Conservation (phyloP, 2,329 filamentous ascomycete genomes). For the Coniochaeta prunicola region DNA sequence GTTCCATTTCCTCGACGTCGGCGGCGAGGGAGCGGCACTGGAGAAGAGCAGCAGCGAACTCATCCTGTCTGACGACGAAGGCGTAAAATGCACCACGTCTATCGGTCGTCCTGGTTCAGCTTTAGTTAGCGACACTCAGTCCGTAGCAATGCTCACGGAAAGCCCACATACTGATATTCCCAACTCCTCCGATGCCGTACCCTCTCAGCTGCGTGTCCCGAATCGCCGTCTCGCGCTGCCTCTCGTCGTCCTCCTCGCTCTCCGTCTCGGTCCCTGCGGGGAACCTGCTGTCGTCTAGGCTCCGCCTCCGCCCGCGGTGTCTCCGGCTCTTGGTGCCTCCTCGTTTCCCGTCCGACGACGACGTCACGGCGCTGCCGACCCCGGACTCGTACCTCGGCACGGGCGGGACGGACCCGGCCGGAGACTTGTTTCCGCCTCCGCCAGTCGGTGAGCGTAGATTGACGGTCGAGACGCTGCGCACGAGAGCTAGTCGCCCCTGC, state of each 20-base stretch:
- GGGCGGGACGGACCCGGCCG: not conserved
- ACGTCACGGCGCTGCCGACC: conserved; percentile 8
- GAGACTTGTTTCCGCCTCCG: not conserved
- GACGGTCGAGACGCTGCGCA: conserved; percentile 25
- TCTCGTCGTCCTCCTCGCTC: conserved; percentile 14
- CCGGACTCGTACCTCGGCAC: conserved; percentile 11
- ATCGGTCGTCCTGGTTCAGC: conserved; percentile 15
- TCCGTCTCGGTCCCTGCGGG: conserved; percentile 7
- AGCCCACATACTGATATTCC: conserved; percentile 26
- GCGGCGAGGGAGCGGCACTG: not conserved
- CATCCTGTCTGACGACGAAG: not conserved
- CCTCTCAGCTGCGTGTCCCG: conserved; percentile 25
- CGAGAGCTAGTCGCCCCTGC: conserved; percentile 26
- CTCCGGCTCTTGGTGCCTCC: not conserved
- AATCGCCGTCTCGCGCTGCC: conserved; percentile 15
- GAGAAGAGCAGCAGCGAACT: conserved; percentile 3
- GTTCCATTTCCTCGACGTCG: conserved; percentile 9
- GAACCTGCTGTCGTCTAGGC: conserved; percentile 13
- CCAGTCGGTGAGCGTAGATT: conserved; percentile 11
- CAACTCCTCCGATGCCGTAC: conserved; percentile 31
- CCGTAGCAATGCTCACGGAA: no score
- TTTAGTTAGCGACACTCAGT: conserved; percentile 8
- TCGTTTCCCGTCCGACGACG: not conserved
- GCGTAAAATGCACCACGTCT: conserved; percentile 18
- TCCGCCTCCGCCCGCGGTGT: conserved; percentile 10